Evolutionary conservation across 805 yeast species (phyloP).

Genomic region (Metschnikowia colocasiae): DNA sequence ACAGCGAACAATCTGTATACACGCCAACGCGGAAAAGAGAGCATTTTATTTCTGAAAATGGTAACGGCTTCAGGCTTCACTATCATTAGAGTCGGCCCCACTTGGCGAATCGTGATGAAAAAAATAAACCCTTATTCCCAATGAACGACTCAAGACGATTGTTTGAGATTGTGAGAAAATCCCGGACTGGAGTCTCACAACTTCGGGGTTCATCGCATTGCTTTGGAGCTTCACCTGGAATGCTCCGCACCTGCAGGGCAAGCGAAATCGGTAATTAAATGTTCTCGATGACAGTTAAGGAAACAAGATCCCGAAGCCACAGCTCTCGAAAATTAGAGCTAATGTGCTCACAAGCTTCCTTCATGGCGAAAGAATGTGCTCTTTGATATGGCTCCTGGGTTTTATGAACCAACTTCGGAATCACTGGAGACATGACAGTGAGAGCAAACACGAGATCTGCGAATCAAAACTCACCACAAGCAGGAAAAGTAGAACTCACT

Average conservation of each 20-base stretch:
- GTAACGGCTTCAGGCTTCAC: background rate
- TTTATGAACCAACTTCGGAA: too few species aligned
- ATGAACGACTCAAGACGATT: background rate
- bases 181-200: too few species aligned
- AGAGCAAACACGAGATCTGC: too few species aligned
- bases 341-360: background rate
- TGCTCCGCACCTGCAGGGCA: background rate
- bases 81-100: background rate
- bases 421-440: too few species aligned
- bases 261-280: background rate
- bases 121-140: too few species aligned
- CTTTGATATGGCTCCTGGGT: too few species aligned
- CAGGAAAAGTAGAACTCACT: too few species aligned
- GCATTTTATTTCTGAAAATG: slow-evolving; percentile 2
- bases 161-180: too few species aligned
- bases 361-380: background rate
- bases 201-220: too few species aligned
- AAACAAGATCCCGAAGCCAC: background rate
- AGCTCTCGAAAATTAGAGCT: background rate
- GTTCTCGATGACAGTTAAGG: background rate
- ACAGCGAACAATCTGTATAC: background rate
- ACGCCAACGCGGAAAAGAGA: background rate
- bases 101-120: background rate
- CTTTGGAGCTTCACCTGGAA: too few species aligned
- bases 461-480: too few species aligned